These are phyloP conservation scores for Kuraishia cidri DNA, from an alignment of 805 yeast genomes.

Conservation along the genomic window DNA sequence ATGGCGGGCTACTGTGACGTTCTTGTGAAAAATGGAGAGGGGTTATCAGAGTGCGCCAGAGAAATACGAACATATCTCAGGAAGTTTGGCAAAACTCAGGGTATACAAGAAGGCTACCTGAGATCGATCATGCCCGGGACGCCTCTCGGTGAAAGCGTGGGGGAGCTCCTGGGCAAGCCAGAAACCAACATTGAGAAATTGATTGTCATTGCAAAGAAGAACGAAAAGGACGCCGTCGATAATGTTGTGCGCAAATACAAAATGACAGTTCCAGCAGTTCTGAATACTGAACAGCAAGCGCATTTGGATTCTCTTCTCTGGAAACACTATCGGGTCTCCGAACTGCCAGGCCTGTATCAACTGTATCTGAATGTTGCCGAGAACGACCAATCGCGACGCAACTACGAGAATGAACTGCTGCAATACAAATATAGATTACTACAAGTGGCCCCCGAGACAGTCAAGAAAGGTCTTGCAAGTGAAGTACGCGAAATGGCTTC, in stretches of 20 bases:
- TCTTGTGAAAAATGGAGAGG: conserved; percentile 29
- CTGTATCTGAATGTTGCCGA: conserved; percentile 45
- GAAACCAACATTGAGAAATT: conserved; percentile 33
- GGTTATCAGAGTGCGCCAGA: conserved; percentile 37
- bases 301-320: conserved; percentile 32
- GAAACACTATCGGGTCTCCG: conserved; percentile 39
- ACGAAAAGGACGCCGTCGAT: conserved; percentile 33
- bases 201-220: conserved; percentile 25
- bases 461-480: conserved; percentile 26
- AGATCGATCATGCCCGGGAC: conserved; percentile 47
- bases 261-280: conserved; percentile 34
- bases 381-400: conserved; percentile 57
- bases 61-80: conserved; percentile 38
- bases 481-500: conserved; percentile 49
- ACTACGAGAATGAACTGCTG: conserved; percentile 51
- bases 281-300: conserved; percentile 28
- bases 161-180: conserved; percentile 35
- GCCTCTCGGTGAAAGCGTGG: conserved; percentile 41
- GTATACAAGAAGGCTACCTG: conserved; percentile 34
- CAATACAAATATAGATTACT: conserved; percentile 47
- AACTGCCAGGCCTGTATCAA: conserved; percentile 44
- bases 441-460: conserved; percentile 35
- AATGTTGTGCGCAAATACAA: conserved; percentile 34
- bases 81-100: conserved; percentile 13
- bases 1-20: conserved; percentile 33